These are phyloP conservation scores for Chamaecrista fasciculata DNA, from an alignment of 306 rosid species.

Conservation along the genomic window DNA sequence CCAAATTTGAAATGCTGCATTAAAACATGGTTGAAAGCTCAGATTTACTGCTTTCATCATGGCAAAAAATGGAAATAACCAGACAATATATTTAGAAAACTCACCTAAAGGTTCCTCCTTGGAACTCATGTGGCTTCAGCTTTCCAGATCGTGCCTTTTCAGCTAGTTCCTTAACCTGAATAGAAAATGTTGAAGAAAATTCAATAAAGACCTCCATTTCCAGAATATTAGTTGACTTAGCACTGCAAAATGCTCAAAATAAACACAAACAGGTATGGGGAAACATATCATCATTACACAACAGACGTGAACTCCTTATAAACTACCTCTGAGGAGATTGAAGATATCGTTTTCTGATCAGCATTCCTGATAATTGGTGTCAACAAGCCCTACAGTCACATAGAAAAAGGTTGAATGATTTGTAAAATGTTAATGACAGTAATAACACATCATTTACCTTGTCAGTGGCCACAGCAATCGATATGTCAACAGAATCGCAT, in stretches of 20 bases:
- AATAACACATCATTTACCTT: conserved; percentile 58
- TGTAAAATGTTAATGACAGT: conserved; percentile 22
- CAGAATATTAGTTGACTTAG: conserved; percentile 14
- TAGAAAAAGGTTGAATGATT: conserved; percentile 26
- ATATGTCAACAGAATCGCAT: conserved; percentile 75
- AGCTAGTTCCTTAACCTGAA: conserved; percentile 88
- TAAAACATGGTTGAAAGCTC: conserved; percentile 25
- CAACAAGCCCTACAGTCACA: conserved; percentile 78
- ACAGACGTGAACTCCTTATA: conserved; percentile 6
- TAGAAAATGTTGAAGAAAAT: conserved; percentile 2
- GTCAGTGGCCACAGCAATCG: conserved; percentile 95
- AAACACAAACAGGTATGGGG: conserved; percentile 5
- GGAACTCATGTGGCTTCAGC: conserved; percentile 89
- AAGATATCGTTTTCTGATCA: conserved; percentile 84
- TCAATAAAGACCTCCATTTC: conserved; percentile 15
- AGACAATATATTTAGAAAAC: conserved; percentile 22
- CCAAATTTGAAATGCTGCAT: conserved; percentile 97
- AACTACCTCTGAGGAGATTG: conserved; percentile 82
- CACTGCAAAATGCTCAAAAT: not conserved
- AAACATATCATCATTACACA: conserved; percentile 8
- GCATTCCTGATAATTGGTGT: conserved; percentile 95
- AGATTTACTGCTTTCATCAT: conserved; percentile 21
- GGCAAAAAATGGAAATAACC: conserved; percentile 12
- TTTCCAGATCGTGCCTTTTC: conserved; percentile 88
- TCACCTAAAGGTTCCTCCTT: conserved; percentile 97